Evolutionary conservation across 1,139 yeast species (phyloP).

Genomic region (Sugiyamaella castrensis): DNA sequence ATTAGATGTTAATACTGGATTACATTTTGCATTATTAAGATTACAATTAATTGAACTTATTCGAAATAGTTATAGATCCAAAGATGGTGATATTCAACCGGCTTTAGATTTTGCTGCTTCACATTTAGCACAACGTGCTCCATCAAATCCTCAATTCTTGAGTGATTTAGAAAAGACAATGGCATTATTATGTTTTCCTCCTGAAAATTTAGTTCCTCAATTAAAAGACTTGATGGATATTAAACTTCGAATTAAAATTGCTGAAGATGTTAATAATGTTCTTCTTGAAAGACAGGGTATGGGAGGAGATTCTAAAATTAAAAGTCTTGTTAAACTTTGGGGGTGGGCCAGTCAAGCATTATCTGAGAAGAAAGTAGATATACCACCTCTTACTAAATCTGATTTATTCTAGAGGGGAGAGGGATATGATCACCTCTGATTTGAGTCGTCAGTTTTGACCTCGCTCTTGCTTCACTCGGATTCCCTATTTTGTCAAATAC

Average conservation of each 20-base stretch:
- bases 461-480: too few species aligned
- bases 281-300: constrained; percentile 37
- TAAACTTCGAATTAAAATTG: constrained; percentile 37
- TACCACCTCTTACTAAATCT: constrained; percentile 25
- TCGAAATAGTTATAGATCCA: constrained; percentile 28
- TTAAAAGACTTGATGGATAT: constrained; percentile 36
- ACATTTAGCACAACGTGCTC: constrained; percentile 39
- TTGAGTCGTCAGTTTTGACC: too few species aligned
- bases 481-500: too few species aligned
- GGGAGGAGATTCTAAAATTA: constrained; percentile 36
- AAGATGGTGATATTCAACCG: constrained; percentile 31
- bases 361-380: constrained; percentile 26
- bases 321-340: constrained; percentile 36
- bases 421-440: too few species aligned
- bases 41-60: constrained; percentile 43
- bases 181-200: constrained; percentile 43
- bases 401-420: constrained; percentile 21
- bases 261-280: constrained; percentile 39
- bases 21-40: constrained; percentile 40
- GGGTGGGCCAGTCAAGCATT: constrained; percentile 37
- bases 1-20: constrained; percentile 35
- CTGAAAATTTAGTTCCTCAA: constrained; percentile 33
- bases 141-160: constrained; percentile 34
- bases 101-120: constrained; percentile 41
- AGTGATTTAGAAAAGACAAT: constrained; percentile 40